Percentiles rank a stretch among this genome's conserved stretches.
These are phyloP conservation scores for Exophiala lecanii-corni DNA, from an alignment of 2,329 filamentous ascomycete species.

Conservation along the genomic window DNA sequence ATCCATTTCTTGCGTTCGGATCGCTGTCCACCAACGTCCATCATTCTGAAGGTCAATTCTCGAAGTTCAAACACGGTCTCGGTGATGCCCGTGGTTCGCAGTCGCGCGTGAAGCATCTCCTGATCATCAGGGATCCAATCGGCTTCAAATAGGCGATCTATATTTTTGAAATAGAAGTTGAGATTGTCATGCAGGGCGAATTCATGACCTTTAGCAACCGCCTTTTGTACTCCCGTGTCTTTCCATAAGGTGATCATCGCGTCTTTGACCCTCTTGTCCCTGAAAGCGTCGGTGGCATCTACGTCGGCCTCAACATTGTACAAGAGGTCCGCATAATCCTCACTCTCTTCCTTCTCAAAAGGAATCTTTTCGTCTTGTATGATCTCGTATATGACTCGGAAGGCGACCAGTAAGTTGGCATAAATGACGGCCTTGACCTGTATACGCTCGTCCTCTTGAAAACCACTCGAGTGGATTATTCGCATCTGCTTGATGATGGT, in stretches of 20 bases:
- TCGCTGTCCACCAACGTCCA: conserved; percentile 86
- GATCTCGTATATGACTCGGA: conserved; percentile 82
- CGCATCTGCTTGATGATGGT: conserved; percentile 99
- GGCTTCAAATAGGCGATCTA: conserved; percentile 69
- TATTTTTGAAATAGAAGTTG: conserved; percentile 78
- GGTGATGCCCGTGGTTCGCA: conserved; percentile 92
- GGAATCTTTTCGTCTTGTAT: conserved; percentile 80
- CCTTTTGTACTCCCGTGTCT: conserved; percentile 75
- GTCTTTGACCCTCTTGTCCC: conserved; percentile 55
- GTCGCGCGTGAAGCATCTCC: conserved; percentile 82
- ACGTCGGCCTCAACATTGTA: conserved; percentile 73
- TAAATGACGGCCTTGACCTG: conserved; percentile 96
- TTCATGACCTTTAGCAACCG: conserved; percentile 92
- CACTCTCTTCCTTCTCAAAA: conserved; percentile 73
- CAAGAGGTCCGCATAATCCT: conserved; percentile 74
- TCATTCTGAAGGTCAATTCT: conserved; percentile 93
- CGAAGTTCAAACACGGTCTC: conserved; percentile 92
- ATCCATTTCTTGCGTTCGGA: conserved; percentile 98
- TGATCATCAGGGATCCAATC: conserved; percentile 88
- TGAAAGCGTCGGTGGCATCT: conserved; percentile 73
- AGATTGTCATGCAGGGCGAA: conserved; percentile 95
- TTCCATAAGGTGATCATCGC: conserved; percentile 82
- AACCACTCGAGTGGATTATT: conserved; percentile 90
- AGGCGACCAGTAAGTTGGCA: conserved; percentile 87
- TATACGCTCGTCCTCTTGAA: conserved; percentile 81